phyloP scores from a whole-genome alignment of 306 rosid species.

The Fragaria vesca region DNA sequence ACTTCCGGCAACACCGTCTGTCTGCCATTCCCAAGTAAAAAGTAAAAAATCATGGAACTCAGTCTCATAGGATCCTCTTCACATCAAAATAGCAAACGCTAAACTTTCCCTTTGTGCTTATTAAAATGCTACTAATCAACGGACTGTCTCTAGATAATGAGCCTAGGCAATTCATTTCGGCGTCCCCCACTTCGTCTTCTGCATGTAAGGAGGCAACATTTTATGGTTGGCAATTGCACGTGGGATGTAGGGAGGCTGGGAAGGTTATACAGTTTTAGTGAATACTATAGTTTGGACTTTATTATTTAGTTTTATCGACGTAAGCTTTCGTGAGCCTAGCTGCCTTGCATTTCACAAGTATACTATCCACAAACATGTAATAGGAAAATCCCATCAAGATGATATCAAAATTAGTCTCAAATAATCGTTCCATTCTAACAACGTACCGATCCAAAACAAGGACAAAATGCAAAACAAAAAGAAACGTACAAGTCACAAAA shows the following conservation, averaged over 20 bases:
- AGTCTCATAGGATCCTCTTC: conserved; percentile 8
- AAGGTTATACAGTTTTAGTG: not conserved
- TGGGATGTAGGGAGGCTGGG: not conserved
- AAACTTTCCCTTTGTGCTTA: not conserved
- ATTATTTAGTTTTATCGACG: too few relatives aligned
- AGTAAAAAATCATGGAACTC: not conserved
- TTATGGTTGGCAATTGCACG: not conserved
- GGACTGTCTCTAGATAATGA: not conserved
- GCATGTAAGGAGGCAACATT: not conserved
- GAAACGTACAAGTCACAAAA: not conserved
- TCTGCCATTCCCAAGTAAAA: conserved; percentile 7
- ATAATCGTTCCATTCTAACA: not conserved
- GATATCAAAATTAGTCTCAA: not conserved
- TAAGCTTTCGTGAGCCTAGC: not conserved
- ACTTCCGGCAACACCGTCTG: not conserved
- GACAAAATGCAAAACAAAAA: not conserved
- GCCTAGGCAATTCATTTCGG: not conserved
- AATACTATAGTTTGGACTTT: too few relatives aligned
- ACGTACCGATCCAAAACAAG: not conserved
- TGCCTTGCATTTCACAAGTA: not conserved
- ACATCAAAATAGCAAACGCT: not conserved
- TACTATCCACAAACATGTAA: not conserved
- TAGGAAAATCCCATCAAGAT: not conserved
- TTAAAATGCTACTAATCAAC: not conserved
- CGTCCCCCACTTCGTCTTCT: not conserved